Conservation (phyloP, 139 green algal genomes). For the Asterochloris sp. region DNA sequence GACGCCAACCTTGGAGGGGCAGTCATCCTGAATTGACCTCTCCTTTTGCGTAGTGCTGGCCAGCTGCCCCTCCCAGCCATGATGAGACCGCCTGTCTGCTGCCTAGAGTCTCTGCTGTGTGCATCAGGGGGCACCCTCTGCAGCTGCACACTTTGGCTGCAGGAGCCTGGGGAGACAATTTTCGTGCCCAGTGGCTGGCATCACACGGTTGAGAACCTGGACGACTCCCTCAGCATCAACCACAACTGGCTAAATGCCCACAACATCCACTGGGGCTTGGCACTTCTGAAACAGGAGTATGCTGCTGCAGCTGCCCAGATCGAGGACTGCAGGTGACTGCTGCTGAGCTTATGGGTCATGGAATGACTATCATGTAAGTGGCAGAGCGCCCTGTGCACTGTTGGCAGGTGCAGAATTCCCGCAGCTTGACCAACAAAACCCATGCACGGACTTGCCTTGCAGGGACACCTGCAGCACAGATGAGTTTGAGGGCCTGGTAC, state of each 20-base stretch:
- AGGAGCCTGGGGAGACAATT: conserved; percentile 73
- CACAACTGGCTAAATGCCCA: conserved; percentile 81
- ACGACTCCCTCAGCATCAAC: conserved; percentile 76
- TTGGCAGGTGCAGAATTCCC: neutral
- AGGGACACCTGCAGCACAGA: conserved; percentile 10
- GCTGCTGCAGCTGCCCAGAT: conserved; percentile 48
- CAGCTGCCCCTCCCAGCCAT: neutral
- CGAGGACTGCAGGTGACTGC: conserved; percentile 57
- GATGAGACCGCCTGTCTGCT: neutral
- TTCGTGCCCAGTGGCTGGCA: conserved; percentile 93
- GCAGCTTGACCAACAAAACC: neutral
- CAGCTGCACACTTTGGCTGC: neutral
- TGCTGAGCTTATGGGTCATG: neutral
- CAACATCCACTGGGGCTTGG: conserved; percentile 56
- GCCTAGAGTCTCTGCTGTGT: neutral
- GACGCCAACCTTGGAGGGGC: no score
- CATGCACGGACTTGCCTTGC: neutral
- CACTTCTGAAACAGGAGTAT: conserved; percentile 42
- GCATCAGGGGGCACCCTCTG: neutral
- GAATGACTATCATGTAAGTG: neutral
- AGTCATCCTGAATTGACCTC: no score
- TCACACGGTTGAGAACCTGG: conserved; percentile 84
- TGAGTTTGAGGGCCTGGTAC: conserved; percentile 74
- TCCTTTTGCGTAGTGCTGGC: no score
- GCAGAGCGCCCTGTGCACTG: no score